Evolutionary conservation across 2,329 filamentous ascomycete genomes (phyloP), one percentile per base, ranked within the genome.

Genomic region (Xylariaceae sp.): DNA sequence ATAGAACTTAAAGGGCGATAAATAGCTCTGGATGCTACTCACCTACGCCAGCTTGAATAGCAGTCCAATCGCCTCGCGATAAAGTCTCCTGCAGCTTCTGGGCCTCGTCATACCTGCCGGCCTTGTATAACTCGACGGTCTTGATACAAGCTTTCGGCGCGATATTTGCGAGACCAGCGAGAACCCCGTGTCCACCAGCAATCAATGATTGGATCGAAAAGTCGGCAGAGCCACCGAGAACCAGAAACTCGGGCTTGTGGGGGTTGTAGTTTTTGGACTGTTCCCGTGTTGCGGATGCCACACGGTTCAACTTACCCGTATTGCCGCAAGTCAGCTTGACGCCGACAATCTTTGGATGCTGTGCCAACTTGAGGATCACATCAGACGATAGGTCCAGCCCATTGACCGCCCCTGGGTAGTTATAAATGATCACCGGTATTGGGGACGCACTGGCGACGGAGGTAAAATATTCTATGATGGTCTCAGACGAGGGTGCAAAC

Each of bases 131-230:
- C 60, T 86, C 77, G 56, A 87, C 76, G 1, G 87, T 79, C 67
- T 79, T 75, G 48, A 87, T 79, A 71, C 86, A 89, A 12, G 86
- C 79, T 67, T 82, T 86, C 29, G 89, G 89, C 2, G 86, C 82
- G 49, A 91, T 81, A 73, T 91, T 91, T 65, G 83, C 89, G 59
- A 90, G 79, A 5, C 88, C 89, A 21, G 85, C 87, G 53, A 92
- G 85, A 66, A 90, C 84, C 51, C 89, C 89, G 53, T 87, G 85
- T 7, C 86, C 88, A 43, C 88, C 89, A 7, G 81, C 88, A 32
- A 88, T 79, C 40, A 91, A 71, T 0, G 86, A 86, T 67, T 89
- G 88, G 44, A 91, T 76, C 2, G 86, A 82, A 72, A 91, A 90
- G 73, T 91, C 89, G 47, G 88, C 86, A 1, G 86, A 89, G 50